Evolutionary conservation across 2,329 filamentous ascomycete species (phyloP).

Genomic region (Epichloe hybrida): DNA sequence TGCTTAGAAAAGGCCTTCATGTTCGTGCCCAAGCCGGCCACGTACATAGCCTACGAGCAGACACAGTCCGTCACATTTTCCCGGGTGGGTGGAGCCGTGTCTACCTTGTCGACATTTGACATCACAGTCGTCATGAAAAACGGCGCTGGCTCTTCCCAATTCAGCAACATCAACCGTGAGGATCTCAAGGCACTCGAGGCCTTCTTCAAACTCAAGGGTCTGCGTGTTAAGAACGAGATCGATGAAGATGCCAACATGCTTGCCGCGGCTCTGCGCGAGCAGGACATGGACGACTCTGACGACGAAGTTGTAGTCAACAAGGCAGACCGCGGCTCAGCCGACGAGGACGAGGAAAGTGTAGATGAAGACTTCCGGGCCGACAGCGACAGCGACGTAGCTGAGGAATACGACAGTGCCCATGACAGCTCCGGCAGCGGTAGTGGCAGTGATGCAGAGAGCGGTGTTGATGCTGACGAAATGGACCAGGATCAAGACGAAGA

Average conservation of each 20-base stretch:
- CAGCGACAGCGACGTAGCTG: constrained; percentile 86
- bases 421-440: constrained; percentile 69
- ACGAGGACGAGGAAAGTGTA: constrained; percentile 89
- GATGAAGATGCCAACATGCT: constrained; percentile 77
- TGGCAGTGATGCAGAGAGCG: constrained; percentile 39
- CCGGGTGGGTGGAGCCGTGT: constrained; percentile 85
- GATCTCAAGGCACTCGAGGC: constrained; percentile 92
- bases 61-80: constrained; percentile 88
- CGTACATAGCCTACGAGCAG: constrained; percentile 92
- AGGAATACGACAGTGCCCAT: constrained; percentile 87
- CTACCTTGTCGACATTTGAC: constrained; percentile 89
- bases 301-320: constrained; percentile 60
- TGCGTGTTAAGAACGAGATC: constrained; percentile 98
- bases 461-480: constrained; percentile 32
- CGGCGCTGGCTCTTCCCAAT: constrained; percentile 79
- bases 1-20: constrained; percentile 97
- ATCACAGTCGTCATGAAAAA: constrained; percentile 87
- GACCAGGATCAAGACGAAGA: constrained; percentile 28
- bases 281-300: constrained; percentile 72
- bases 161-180: constrained; percentile 98
- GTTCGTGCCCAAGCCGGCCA: constrained; percentile 96
- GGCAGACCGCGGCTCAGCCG: constrained; percentile 75
- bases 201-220: constrained; percentile 91
- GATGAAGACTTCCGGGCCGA: constrained; percentile 94
- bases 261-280: constrained; percentile 69